Evolutionary conservation across 768 basidiomycete genomes (phyloP).

Genomic region (Pleurotus sapidus): DNA sequence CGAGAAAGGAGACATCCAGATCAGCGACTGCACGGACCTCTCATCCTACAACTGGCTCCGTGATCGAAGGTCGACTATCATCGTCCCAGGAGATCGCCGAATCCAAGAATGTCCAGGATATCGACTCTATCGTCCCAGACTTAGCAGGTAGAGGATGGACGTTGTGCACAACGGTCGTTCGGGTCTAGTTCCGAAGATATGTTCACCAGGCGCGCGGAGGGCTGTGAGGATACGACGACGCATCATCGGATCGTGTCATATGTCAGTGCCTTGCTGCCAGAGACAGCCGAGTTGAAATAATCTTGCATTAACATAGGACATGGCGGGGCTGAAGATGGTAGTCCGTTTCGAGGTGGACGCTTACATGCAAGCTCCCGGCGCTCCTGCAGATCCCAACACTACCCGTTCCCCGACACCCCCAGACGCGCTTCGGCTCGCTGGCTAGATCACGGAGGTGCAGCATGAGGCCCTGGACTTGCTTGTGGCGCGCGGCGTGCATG

Average conservation of each 20-base stretch:
- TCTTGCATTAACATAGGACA: constrained; percentile 34
- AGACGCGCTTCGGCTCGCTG: constrained; percentile 23
- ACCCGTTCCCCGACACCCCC: background rate
- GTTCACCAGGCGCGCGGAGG: constrained; percentile 43
- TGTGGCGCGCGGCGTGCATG: constrained; percentile 29
- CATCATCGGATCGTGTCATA: constrained; percentile 66
- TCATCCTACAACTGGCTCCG: no score
- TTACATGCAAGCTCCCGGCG: constrained; percentile 22
- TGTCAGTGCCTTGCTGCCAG: constrained; percentile 34
- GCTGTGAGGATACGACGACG: constrained; percentile 48
- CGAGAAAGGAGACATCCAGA: no score
- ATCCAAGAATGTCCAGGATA: no score
- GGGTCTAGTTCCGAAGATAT: constrained; percentile 64
- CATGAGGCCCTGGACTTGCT: constrained; percentile 40
- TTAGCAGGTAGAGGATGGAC: constrained; percentile 44
- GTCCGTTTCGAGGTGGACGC: constrained; percentile 61
- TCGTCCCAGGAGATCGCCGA: no score
- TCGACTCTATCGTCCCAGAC: background rate
- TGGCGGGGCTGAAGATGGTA: constrained; percentile 57
- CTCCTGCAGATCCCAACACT: constrained; percentile 12
- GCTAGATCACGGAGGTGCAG: constrained; percentile 38
- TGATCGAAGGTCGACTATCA: no score
- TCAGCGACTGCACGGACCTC: no score
- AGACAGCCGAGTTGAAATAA: no score
- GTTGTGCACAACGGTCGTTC: constrained; percentile 34